These are phyloP conservation scores for Periconia macrospinosa DNA, from an alignment of 2,329 filamentous ascomycete genomes.

Conservation along the genomic window DNA sequence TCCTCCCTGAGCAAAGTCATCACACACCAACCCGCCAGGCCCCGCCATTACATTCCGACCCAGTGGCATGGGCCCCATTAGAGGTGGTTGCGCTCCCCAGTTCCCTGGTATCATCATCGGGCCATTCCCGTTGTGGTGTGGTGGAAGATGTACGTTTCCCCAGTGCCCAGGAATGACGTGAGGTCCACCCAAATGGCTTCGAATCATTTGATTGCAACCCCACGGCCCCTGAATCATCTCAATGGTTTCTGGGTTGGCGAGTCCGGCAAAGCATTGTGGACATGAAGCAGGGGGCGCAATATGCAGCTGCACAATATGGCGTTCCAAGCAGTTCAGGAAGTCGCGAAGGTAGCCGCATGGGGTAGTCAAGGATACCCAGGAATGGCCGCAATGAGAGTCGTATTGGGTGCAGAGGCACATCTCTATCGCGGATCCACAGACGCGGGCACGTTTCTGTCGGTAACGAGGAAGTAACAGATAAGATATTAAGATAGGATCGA, in stretches of 20 bases:
- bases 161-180: constrained; percentile 26
- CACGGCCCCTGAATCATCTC: constrained; percentile 36
- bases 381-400: constrained; percentile 51
- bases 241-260: constrained; percentile 30
- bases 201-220: constrained; percentile 36
- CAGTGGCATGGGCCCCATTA: neutral
- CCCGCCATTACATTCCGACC: neutral
- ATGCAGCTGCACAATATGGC: constrained; percentile 30
- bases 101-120: constrained; percentile 3
- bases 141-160: constrained; percentile 20
- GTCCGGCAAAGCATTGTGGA: constrained; percentile 31
- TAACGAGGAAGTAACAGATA: neutral
- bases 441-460: neutral
- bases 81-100: neutral
- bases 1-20: constrained; percentile 1
- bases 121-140: constrained; percentile 13
- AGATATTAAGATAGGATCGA: neutral
- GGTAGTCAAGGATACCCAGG: constrained; percentile 52
- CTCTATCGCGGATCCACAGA: neutral
- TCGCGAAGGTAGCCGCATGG: constrained; percentile 47
- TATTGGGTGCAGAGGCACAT: constrained; percentile 54
- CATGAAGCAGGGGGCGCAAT: constrained; percentile 31
- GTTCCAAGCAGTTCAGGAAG: constrained; percentile 46
- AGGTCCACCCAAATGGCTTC: constrained; percentile 29
- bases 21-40: neutral